Base-by-base conservation (phyloP, 306 rosid genomes). In the Mucuna pruriens region DNA sequence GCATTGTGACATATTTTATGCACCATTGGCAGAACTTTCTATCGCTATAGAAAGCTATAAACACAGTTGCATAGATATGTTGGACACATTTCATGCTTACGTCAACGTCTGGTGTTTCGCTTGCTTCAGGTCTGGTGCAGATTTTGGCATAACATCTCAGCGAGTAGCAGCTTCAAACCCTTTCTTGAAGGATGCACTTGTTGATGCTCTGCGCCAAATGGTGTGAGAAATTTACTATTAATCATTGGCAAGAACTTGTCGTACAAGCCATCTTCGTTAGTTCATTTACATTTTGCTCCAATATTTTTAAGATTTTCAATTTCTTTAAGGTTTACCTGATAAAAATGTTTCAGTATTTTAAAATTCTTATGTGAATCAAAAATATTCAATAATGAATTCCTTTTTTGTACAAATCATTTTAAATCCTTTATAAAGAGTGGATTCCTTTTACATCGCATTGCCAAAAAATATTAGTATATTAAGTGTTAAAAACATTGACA, bases 91-190 rank as follows among this genome's bases (percentile, higher is more conserved):
- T 69, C 54, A 44, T 10, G 6, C 61, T 58, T 42, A 26, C 5
- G 23, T 39, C 36, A 36, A 51, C 68, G 71, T 77, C 78, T 80
- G 52, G 57, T 86, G 89, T 74, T 76, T 55, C 54, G 44, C 75
- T 84, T 82, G 84, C 74, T 60, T 86, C 93, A 95, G 99, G 82
- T 91, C 96, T 66, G 99, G 99, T 64, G 86, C 88, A 77, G 97
- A 88, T n/a, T 90, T 95, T 86, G 94, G 89, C 88, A 82, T 95
- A 78, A 88, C 97, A 80, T 54, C 97, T 65, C 97, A 77, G 83
- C 88, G 97, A 76, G 93, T 91, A 19, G 98, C 97, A 65, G 97
- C 99, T 79, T 95, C 99, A 46, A 95, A 93, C 83, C 92, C 93
- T 80, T 84, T 45, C 72, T 82, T 95, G 36, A 95, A 89, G 91